Evolutionary conservation across 768 basidiomycete species (phyloP).

Genomic region (Panellus pusillus): DNA sequence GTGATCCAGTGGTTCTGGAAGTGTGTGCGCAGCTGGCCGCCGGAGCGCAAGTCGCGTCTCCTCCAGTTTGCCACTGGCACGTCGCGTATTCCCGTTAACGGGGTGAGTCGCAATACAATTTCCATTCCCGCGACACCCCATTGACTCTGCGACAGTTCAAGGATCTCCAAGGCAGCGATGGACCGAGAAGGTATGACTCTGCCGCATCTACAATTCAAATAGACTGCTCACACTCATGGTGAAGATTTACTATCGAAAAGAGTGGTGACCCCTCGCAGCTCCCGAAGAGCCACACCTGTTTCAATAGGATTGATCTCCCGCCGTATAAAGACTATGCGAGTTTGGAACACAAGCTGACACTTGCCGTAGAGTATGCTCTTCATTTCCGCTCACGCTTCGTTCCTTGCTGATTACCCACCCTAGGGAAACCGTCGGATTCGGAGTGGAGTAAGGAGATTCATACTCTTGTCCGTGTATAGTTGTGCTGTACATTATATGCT

Average conservation of each 20-base stretch:
- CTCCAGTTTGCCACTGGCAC: conserved; percentile 98
- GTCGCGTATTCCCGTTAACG: conserved; percentile 95
- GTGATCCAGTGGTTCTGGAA: conserved; percentile 99
- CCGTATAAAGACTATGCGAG: conserved; percentile 95
- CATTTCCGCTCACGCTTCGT: conserved; percentile 8
- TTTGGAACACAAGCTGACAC: conserved; percentile 91
- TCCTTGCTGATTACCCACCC: conserved; percentile 16
- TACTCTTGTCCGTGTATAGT: conserved; percentile 19
- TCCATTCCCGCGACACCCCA: too few species aligned
- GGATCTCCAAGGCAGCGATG: conserved; percentile 96
- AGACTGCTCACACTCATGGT: neutral
- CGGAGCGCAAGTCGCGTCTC: conserved; percentile 94
- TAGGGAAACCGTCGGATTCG: conserved; percentile 93
- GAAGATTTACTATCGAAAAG: conserved; percentile 96
- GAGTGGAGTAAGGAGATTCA: conserved; percentile 66
- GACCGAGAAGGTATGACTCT: conserved; percentile 48
- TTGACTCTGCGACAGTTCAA: conserved; percentile 56
- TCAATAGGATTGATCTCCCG: conserved; percentile 96
- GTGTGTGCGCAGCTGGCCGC: conserved; percentile 95
- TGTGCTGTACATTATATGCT: conserved; percentile 15
- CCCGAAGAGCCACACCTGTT: conserved; percentile 96
- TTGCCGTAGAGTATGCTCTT: conserved; percentile 84
- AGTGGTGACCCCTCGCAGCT: conserved; percentile 94
- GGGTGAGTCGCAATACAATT: conserved; percentile 27
- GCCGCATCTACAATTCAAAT: conserved; percentile 27